Evolutionary conservation across 1,284 basidiomycete species (phyloP), one percentile per base, ranked within the genome.

Genomic region (Cutaneotrichosporon spelunceum): DNA sequence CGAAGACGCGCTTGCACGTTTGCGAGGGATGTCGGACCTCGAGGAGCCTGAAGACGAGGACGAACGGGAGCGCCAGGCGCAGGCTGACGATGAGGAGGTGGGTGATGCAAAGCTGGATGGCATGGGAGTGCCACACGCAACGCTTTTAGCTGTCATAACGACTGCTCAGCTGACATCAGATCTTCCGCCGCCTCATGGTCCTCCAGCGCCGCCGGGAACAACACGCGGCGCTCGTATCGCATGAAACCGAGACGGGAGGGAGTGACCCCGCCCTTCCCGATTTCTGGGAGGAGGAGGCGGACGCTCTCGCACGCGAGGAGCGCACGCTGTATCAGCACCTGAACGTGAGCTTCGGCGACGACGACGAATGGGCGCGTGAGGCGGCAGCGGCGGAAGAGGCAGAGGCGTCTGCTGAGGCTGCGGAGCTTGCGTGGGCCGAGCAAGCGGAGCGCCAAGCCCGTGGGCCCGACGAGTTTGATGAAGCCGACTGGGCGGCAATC

Each of bases 31-130:
- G 3, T 39, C 53, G 14, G 39, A 52, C 13, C 59, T 33, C n/a
- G 56, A 56, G 6, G 64, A 50, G 11, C 61, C 64, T 45, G 56
- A 48, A 24, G 70, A 73, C 60, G 72, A 74, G 27, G 75, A 73
- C 29, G 72, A 72, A 49, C 69, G 68, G 9, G 74, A 72, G 55
- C 45, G 67, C 19, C 68, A 63, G 62, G 75, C 73, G 7, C 69
- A 74, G 59, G 66, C 64, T 23, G 76, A 76, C 55, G 76, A 78
- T 48, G 76, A 78, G 50, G 76, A 78, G 71, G 76, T 76, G 57
- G 52, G 71, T 66, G 5, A 24, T 23, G 48, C 21, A 30, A 19
- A 6, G 27, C 47, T 14, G 48, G 48, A 9, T 10, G 11, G 6
- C 16, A n/a, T 9, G 44, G 11, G 45, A 14, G 21, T 24, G 10